Base-by-base conservation (phyloP, 495 filamentous ascomycete genomes). In the Xylaria intraflava region DNA sequence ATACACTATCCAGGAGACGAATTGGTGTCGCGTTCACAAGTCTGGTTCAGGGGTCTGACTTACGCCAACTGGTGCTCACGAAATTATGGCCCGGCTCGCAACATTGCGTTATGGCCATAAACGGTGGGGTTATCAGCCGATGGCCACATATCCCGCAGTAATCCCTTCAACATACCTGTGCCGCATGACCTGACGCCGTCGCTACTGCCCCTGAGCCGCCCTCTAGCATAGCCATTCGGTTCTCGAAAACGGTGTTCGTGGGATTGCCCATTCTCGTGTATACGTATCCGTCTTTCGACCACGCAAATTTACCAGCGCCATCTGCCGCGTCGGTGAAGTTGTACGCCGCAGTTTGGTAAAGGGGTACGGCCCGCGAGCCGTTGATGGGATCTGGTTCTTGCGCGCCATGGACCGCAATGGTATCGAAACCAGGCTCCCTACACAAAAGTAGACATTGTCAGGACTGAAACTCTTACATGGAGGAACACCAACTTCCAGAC, bases 191-290 rank as follows among this genome's bases (percentile, higher is more conserved):
- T 17, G 69, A 72, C 17, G 69, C 70, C 10, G 70, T 70, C 7
- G 69, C 69, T 12, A 73, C 70, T 16, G 70, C 70, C 22, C 70
- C 70, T 6, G 70, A 66, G 20, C 70, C 70, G 16, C 69, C 70
- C 44, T 73, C 69, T 1, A 73, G 55, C 68, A 70, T 68, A 11
- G 70, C 57, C 70, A 73, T 73, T 19, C 70, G 61, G 43, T 53
- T 66, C 41, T 73, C 70, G 51, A 73, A 69, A 29, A 73, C 69
- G 2, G 64, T 66, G 48, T 67, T 72, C 23, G 70, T 73, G 27
- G 70, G 69, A 51, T 73, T 72, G 8, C 69, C 67, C 69, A 73
- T 72, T 40, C 70, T 66, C 2, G 70, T 73, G 51, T 72, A 73
- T 45, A 73, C 70, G 49, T 70, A 73, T 24, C 70, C 69, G 14